Evolutionary conservation across 2,329 filamentous ascomycete species (phyloP).

Genomic region (Verticillium nonalfalfae): DNA sequence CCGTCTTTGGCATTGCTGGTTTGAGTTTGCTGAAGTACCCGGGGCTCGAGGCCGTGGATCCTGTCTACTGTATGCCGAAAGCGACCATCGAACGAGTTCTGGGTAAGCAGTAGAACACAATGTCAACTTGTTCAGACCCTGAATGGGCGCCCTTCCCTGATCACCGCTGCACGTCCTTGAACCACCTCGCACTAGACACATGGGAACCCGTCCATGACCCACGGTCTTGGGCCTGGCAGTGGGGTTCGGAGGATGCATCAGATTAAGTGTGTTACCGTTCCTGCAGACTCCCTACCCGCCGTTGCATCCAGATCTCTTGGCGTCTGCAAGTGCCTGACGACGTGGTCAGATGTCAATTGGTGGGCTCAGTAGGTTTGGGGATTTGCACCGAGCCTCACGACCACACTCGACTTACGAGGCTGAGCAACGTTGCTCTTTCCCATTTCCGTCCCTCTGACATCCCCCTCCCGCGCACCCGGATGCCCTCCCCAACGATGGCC

Average conservation of each 20-base stretch:
- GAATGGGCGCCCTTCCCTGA: neutral
- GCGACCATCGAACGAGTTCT: conserved; percentile 55
- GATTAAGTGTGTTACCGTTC: neutral
- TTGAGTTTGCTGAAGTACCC: conserved; percentile 76
- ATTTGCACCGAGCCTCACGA: neutral
- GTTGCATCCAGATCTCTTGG: neutral
- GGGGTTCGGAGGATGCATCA: neutral
- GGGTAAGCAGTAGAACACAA: conserved; percentile 17
- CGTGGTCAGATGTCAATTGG: neutral
- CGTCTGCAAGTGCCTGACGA: neutral
- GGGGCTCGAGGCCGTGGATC: conserved; percentile 74
- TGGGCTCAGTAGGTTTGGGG: neutral
- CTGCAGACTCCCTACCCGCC: neutral
- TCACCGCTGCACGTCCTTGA: neutral
- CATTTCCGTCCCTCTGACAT: no score
- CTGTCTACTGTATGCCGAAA: conserved; percentile 80
- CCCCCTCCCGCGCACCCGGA: neutral
- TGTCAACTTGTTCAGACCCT: neutral
- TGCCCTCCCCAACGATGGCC: neutral
- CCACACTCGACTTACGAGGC: neutral
- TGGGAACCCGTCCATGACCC: neutral
- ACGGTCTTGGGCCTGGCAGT: neutral
- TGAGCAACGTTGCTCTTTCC: neutral
- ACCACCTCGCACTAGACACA: neutral
- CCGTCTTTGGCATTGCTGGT: conserved; percentile 80